Base-by-base conservation (phyloP, 1,284 basidiomycete species). In the Apiotrichum gamsii region DNA sequence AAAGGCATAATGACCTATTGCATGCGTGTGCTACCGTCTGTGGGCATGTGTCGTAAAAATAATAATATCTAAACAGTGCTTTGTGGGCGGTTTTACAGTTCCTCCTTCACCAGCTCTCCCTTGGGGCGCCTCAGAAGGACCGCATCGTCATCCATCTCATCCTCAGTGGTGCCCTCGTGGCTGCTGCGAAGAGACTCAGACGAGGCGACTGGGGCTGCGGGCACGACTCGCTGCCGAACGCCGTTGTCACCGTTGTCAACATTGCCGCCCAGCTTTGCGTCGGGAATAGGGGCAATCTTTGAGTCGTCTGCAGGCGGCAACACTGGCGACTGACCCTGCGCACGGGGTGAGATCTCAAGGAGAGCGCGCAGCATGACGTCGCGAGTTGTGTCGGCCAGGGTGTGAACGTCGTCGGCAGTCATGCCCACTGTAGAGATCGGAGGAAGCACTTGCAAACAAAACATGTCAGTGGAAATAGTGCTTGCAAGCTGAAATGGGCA, bases 391-490 rank as follows among this genome's bases (percentile, higher is more conserved):
- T 75, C 70, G 6, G 72, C 64, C 5, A 80, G 66, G 1, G 62
- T 45, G 15, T 52, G 60, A 20, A 77, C 76, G 56, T 79, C 76
- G 28, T 64, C 65, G 1, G 60, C 48, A 0, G 74, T 75, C 31
- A 77, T 52, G 16, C 75, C 74, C 15, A 57, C 52, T 11, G 78
- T 79, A 0, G 72, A 55, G 29, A 80, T 72, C 0, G 78, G 77
- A 0, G 74, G 74, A 1, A 80, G 69, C 4, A 78, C 77, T 74
- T 58, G 9, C 3, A n/a, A n/a, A n/a, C n/a, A n/a, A n/a, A n/a
- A n/a, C n/a, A 1, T 28, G 25, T 45, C 15, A 45, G 44, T 16
- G 11, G n/a, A n/a, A n/a, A n/a, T n/a, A 19, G 16, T 9, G 8
- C 20, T 11, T 11, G 34, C 19, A 8, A 15, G 34, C 20, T 36